Base-by-base conservation (phyloP, 164 flowering plant genomes). In the Aristolochia californica region DNA sequence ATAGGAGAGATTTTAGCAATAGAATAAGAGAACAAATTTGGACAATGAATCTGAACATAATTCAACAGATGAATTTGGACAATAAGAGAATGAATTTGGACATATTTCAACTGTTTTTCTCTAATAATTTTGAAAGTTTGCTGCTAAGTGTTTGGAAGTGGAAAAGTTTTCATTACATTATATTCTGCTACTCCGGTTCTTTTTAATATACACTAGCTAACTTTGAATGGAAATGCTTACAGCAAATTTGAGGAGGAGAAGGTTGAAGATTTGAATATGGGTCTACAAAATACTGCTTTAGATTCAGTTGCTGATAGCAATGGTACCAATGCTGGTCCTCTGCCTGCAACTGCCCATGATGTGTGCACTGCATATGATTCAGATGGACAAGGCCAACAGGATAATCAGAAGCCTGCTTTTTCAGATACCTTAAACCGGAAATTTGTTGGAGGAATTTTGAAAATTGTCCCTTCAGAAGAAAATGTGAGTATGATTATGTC, bases 161-260 rank as follows among this genome's bases (percentile, higher is more conserved):
- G 3, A 34, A 16, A 20, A 18, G 9, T 34, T 56, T 18, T 40
- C 53, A 5, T 20, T 50, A 8, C 10, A 34, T 34, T 28, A 28
- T 2, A 9, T 34, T 34, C 40, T 34, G 40, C 40, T 12, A 34
- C 10, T 28, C 30, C 10, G 40, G 10, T 34, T 34, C 7, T 4
- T 34, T 34, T 34, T 34, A 34, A 9, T 5, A 3, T 34, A 5
- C 40, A 34, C 10, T 2, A 34, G 40, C 40, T 34, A 34, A 34
- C 0, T 2, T 5, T 34, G 40, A 34, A 34, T 34, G 40, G 40
- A 34, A 34, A 34, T 34, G 10, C 40, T 34, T 26, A 50, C 54
- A 87, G 91, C 66, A 83, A 82, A 80, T 87, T 87, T 74, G 91
- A 87, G 66, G 91, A 87, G 66, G 95, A 83, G 77, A 83, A 81